These are phyloP conservation scores for Globisporangium spinosum DNA, from an alignment of 352 stramenopile genomes.

Conservation along the genomic window DNA sequence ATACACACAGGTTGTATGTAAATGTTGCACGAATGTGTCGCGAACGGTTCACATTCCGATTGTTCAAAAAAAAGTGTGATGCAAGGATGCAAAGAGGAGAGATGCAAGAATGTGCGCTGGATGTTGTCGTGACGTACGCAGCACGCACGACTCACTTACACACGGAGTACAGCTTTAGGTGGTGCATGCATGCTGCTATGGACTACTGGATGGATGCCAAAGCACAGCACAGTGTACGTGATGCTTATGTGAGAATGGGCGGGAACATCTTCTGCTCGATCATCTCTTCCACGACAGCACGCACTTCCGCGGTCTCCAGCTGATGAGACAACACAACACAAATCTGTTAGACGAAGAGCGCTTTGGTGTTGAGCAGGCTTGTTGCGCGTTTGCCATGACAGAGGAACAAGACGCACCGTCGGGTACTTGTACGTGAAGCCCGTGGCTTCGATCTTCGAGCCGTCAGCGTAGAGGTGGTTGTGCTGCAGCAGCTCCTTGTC, in stretches of 20 bases:
- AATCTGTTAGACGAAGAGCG: neutral
- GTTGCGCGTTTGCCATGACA: neutral
- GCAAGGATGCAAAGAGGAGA: slow-evolving; percentile 1
- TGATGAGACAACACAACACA: slow-evolving; percentile 14
- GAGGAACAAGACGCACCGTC: slow-evolving; percentile 35
- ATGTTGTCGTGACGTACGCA: slow-evolving; percentile 8
- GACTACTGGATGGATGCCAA: neutral
- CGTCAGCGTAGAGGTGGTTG: slow-evolving; percentile 78
- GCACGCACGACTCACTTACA: neutral
- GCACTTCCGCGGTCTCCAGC: slow-evolving; percentile 59
- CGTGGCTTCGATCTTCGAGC: slow-evolving; percentile 72
- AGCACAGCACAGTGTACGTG: neutral
- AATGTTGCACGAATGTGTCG: slow-evolving; percentile 13
- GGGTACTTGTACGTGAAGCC: slow-evolving; percentile 75
- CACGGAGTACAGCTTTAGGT: neutral
- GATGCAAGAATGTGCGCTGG: neutral
- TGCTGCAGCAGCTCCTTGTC: slow-evolving; percentile 85
- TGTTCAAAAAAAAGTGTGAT: neutral
- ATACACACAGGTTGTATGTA: neutral
- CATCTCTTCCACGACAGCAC: slow-evolving; percentile 62
- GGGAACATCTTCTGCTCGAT: slow-evolving; percentile 80
- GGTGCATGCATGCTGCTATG: neutral
- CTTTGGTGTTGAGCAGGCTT: neutral
- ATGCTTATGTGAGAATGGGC: slow-evolving; percentile 48
- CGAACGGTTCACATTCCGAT: neutral